phyloP scores from a whole-genome alignment of 2,329 filamentous ascomycete species.

The Neoarthrinium moseri region DNA sequence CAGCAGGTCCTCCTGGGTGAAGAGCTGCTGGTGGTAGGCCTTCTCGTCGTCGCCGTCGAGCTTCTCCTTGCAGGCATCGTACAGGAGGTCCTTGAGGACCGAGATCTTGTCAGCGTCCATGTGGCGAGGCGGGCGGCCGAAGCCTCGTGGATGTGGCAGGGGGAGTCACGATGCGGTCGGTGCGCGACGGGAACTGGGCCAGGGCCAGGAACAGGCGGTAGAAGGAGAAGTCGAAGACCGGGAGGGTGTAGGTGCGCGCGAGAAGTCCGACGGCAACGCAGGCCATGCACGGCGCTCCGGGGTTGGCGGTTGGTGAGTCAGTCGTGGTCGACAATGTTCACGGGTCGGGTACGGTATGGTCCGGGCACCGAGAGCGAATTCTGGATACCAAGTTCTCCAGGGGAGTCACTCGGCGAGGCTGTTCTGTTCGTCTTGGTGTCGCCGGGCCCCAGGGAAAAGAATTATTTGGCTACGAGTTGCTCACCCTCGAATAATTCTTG shows the following conservation, averaged over 20 bases:
- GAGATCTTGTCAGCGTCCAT: constrained; percentile 27
- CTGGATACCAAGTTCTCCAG: no score
- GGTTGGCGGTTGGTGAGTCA: background rate
- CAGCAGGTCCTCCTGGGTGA: constrained; percentile 58
- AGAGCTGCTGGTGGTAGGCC: constrained; percentile 43
- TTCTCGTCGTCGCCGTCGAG: constrained; percentile 38
- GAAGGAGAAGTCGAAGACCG: constrained; percentile 17
- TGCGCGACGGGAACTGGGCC: constrained; percentile 1
- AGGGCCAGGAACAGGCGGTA: constrained; percentile 15
- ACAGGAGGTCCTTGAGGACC: constrained; percentile 55
- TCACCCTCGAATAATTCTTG: no score
- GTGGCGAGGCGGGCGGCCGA: constrained; percentile 7
- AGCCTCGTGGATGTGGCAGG: background rate
- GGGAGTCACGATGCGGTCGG: constrained; percentile 8
- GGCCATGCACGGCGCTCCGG: constrained; percentile 13
- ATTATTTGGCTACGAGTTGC: no score
- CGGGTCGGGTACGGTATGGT: no score
- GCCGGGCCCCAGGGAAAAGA: no score
- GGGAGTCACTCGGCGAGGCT: constrained; percentile 4
- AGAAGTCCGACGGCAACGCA: constrained; percentile 17
- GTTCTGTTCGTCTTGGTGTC: no score
- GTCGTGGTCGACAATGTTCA: background rate
- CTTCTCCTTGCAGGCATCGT: constrained; percentile 52
- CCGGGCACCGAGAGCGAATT: no score
- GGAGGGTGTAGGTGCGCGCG: constrained; percentile 17